These are phyloP conservation scores for Metschnikowia baotianmanensis DNA, from an alignment of 805 yeast species.

Conservation along the genomic window DNA sequence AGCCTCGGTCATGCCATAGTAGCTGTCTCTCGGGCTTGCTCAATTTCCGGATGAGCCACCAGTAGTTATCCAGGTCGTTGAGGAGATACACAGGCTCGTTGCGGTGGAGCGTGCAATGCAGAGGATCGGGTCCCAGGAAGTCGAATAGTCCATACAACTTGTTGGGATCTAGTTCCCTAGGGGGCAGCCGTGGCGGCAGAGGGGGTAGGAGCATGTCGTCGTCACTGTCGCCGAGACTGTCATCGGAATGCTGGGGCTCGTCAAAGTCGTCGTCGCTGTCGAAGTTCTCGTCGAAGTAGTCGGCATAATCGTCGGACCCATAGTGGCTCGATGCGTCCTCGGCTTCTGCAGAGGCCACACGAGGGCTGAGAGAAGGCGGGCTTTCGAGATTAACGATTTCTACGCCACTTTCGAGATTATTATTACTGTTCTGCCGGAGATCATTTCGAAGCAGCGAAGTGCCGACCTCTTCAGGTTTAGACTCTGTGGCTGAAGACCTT, in stretches of 20 bases:
- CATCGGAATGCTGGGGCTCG: slow-evolving; percentile 17
- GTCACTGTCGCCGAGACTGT: slow-evolving; percentile 27
- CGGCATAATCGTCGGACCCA: slow-evolving; percentile 5
- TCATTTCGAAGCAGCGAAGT: too few species aligned
- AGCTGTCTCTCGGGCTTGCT: slow-evolving; percentile 30
- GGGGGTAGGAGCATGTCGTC: slow-evolving; percentile 46
- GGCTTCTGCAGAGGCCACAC: not conserved
- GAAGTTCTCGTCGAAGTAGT: slow-evolving; percentile 10
- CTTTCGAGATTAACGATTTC: too few species aligned
- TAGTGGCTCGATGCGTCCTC: not conserved
- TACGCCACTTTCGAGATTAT: too few species aligned
- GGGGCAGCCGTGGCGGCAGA: slow-evolving; percentile 77
- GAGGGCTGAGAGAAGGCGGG: too few species aligned
- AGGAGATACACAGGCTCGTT: slow-evolving; percentile 81
- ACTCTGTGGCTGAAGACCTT: not conserved
- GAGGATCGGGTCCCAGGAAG: slow-evolving; percentile 88
- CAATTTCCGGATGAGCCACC: slow-evolving; percentile 82
- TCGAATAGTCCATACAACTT: slow-evolving; percentile 84
- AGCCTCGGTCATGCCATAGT: slow-evolving; percentile 14
- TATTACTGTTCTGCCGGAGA: too few species aligned
- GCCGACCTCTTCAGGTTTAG: not conserved
- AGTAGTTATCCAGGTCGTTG: slow-evolving; percentile 88
- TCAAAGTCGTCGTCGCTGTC: slow-evolving; percentile 25
- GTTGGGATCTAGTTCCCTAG: slow-evolving; percentile 77
- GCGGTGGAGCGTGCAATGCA: slow-evolving; percentile 75